These are phyloP conservation scores for Penicillium sp. DNA, from an alignment of 2,329 filamentous ascomycete genomes.

Conservation along the genomic window DNA sequence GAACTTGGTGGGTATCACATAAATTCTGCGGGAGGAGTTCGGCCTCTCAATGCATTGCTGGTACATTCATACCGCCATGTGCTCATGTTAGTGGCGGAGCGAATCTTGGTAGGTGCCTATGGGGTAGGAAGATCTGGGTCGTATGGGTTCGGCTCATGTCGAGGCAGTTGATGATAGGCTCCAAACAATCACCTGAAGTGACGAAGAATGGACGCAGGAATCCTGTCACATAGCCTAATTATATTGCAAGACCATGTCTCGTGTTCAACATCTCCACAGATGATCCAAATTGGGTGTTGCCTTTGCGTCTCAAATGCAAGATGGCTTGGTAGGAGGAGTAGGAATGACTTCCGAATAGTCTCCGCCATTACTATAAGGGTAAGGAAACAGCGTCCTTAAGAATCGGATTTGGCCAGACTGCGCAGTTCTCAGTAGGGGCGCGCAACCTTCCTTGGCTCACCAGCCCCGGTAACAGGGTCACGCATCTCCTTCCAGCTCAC, in stretches of 20 bases:
- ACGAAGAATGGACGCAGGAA: not conserved
- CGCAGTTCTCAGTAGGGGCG: slow-evolving; percentile 70
- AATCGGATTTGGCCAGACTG: not conserved
- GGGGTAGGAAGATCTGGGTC: not conserved
- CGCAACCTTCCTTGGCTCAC: slow-evolving; percentile 86
- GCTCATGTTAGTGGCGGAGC: not conserved
- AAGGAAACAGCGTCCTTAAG: not conserved
- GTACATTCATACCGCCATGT: slow-evolving; percentile 2
- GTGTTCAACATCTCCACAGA: not conserved
- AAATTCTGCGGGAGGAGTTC: not conserved
- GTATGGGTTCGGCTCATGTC: not conserved
- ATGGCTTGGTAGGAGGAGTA: not conserved
- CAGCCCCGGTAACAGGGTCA: slow-evolving; percentile 73
- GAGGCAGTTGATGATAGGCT: not conserved
- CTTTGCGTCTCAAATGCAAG: not conserved
- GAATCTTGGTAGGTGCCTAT: not conserved
- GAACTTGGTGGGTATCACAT: slow-evolving; percentile 12
- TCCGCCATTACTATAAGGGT: not conserved
- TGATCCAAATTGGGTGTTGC: not conserved
- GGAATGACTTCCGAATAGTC: not conserved
- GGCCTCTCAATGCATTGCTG: not conserved
- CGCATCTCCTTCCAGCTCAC: slow-evolving; percentile 94
- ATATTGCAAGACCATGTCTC: not conserved
- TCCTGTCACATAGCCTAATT: not conserved
- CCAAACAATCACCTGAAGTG: not conserved